Evolutionary conservation across 2,329 filamentous ascomycete species (phyloP), one percentile per base, ranked within the genome.

Genomic region (Juglanconis juglandina): DNA sequence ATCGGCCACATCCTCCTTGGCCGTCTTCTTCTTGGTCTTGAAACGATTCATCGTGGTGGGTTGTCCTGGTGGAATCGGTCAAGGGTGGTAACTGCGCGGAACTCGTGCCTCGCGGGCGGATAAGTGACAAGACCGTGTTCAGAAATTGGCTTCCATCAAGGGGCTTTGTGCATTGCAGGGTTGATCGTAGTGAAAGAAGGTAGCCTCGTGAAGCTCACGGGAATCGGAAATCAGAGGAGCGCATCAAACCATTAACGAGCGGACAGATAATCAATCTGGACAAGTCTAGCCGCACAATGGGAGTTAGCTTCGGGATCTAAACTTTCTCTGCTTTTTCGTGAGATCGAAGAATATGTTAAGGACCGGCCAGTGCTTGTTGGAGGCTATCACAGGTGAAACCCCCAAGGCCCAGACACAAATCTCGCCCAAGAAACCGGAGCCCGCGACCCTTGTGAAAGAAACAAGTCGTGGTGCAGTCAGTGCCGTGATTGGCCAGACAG

Each of bases 1-100:
- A n/a, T 72, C 64, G 42, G 72, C 68, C 46, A 72, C 66, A 8
- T 84, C 82, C 37, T 88, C 87, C 76, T 84, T 85, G 58, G 4
- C 34, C 5, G 73, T 82, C 81, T 86, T 89, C 79, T 87, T 92
- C 76, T 88, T 88, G 53, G 80, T 87, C 67, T 90, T 81, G 70
- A 93, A 91, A 58, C 90, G 86, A 76, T 94, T 92, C 90, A 93
- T 93, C 10, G 59, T 73, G 68, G 41, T 30, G 58, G 37, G 47
- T 33, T 34, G 50, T 35, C 14, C 44, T 53, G 59, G 9, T 41
- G 34, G 49, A 46, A 53, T 59, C 57, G 58, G 42, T 52, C 24
- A 50, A 39, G 11, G 44, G 14, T 32, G 56, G 33, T 35, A 35
- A 32, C 33, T 60, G 49, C 39, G 35, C 37, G 17, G 11, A 37